These are phyloP conservation scores for Russula olivacea DNA, from an alignment of 768 basidiomycete genomes.

Conservation along the genomic window DNA sequence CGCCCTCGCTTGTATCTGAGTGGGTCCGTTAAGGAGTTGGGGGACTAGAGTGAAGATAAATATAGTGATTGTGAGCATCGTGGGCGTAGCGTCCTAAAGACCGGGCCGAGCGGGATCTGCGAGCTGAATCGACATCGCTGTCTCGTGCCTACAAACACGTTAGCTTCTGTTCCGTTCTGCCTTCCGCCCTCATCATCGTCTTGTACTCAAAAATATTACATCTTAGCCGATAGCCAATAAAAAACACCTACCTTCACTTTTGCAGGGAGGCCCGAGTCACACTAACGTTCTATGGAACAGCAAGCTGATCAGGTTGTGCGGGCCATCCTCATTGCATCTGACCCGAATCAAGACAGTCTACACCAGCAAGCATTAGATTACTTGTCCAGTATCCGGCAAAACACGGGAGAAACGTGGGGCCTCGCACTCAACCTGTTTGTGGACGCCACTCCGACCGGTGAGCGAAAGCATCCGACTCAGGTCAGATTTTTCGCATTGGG, in stretches of 20 bases:
- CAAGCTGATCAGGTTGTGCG: conserved; percentile 72
- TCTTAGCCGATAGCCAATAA: conserved; percentile 14
- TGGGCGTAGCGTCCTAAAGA: not conserved
- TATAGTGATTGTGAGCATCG: not conserved
- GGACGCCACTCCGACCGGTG: conserved; percentile 52
- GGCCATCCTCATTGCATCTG: conserved; percentile 84
- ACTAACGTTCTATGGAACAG: conserved; percentile 51
- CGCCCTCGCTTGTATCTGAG: not conserved
- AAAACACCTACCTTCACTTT: conserved; percentile 4
- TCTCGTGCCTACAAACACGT: not conserved
- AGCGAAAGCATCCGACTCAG: conserved; percentile 61
- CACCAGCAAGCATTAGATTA: conserved; percentile 87
- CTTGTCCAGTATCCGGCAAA: conserved; percentile 69
- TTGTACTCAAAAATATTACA: conserved; percentile 3
- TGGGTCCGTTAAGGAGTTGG: not conserved
- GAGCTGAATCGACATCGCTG: not conserved
- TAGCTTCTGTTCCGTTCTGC: not conserved
- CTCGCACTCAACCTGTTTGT: conserved; percentile 72
- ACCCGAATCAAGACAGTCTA: conserved; percentile 61
- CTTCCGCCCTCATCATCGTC: conserved; percentile 4
- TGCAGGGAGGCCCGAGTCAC: conserved; percentile 25
- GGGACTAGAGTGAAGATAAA: not conserved
- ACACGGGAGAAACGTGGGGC: conserved; percentile 72
- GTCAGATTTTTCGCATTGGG: conserved; percentile 77
- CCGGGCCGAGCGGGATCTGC: conserved; percentile 18